A percentile compares a stretch with the other conserved stretches of the same genome.
These are phyloP conservation scores for Brassica nigra DNA, from an alignment of 345 rosid genomes.

Conservation along the genomic window DNA sequence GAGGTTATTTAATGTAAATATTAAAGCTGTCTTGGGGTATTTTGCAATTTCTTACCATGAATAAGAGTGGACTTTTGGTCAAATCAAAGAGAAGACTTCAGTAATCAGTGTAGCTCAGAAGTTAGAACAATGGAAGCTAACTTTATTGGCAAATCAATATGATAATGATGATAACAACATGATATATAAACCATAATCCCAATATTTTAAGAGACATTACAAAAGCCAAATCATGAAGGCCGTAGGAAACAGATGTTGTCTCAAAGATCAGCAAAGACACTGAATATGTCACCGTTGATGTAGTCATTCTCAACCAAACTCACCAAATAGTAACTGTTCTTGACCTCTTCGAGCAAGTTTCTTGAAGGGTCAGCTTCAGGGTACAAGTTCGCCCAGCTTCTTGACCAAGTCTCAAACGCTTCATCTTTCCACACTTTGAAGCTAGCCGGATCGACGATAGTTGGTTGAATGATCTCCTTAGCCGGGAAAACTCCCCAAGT, in stretches of 20 bases:
- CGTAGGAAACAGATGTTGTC: background rate
- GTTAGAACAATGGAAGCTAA: too few species aligned
- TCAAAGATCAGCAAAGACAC: conserved; percentile 37
- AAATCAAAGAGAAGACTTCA: too few species aligned
- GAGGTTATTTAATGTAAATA: background rate
- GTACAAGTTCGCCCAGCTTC: conserved; percentile 80
- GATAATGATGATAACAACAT: background rate
- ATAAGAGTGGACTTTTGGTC: too few species aligned
- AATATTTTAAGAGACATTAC: conserved; percentile 1
- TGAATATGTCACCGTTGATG: conserved; percentile 39
- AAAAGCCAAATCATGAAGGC: conserved; percentile 29
- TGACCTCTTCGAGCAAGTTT: conserved; percentile 77
- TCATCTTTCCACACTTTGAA: conserved; percentile 95
- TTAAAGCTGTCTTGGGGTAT: background rate
- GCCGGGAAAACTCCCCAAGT: conserved; percentile 98
- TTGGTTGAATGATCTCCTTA: conserved; percentile 89
- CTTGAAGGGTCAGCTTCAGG: conserved; percentile 66
- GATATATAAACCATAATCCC: conserved; percentile 9
- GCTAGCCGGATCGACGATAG: conserved; percentile 91
- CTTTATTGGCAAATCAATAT: conserved; percentile 25
- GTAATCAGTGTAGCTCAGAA: too few species aligned
- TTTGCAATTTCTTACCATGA: conserved; percentile 4
- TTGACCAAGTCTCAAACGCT: conserved; percentile 92
- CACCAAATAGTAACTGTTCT: conserved; percentile 74
- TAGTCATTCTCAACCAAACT: conserved; percentile 56